Percentiles rank a stretch among this genome's conserved stretches.
phyloP scores from a whole-genome alignment of 495 filamentous ascomycete genomes.

The Poronia punctata region DNA sequence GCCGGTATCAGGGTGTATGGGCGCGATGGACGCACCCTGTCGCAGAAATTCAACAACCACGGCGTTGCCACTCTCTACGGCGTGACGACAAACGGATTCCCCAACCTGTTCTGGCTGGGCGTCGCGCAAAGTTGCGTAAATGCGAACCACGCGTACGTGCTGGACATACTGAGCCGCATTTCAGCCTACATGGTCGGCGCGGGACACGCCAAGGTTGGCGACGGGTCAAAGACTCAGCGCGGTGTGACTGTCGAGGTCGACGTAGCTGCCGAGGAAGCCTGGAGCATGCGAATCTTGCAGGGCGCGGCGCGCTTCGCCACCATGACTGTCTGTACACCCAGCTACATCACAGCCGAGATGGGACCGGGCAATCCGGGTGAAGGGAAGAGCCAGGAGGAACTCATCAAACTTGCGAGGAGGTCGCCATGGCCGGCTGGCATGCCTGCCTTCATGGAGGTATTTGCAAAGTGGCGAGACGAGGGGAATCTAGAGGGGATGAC shows the following conservation, averaged over 20 bases:
- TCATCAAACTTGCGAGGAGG: slow-evolving; percentile 24
- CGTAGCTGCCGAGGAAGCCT: slow-evolving; percentile 37
- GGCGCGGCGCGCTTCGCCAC: slow-evolving; percentile 32
- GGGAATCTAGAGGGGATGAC: slow-evolving; percentile 18
- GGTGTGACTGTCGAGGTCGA: slow-evolving; percentile 35
- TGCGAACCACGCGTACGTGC: slow-evolving; percentile 35
- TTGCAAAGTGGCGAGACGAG: slow-evolving; percentile 31
- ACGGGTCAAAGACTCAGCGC: slow-evolving; percentile 12
- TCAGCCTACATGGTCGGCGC: slow-evolving; percentile 40
- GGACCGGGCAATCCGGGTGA: slow-evolving; percentile 9
- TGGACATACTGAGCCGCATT: slow-evolving; percentile 35
- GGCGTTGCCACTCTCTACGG: slow-evolving; percentile 43
- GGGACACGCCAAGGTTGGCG: slow-evolving; percentile 29
- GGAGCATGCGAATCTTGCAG: slow-evolving; percentile 35
- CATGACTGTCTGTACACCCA: slow-evolving; percentile 47
- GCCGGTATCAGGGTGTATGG: slow-evolving; percentile 37
- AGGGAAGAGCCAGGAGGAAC: slow-evolving; percentile 16
- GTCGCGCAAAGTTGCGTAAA: slow-evolving; percentile 30
- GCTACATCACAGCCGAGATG: slow-evolving; percentile 49
- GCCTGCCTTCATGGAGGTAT: slow-evolving; percentile 29
- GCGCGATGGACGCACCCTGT: slow-evolving; percentile 31
- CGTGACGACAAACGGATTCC: slow-evolving; percentile 36
- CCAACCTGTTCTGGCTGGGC: slow-evolving; percentile 47
- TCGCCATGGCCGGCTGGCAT: slow-evolving; percentile 23
- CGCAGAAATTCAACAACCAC: slow-evolving; percentile 33